Conservation (phyloP, 2,329 filamentous ascomycete genomes). For the Rasamsonia emersonii region DNA sequence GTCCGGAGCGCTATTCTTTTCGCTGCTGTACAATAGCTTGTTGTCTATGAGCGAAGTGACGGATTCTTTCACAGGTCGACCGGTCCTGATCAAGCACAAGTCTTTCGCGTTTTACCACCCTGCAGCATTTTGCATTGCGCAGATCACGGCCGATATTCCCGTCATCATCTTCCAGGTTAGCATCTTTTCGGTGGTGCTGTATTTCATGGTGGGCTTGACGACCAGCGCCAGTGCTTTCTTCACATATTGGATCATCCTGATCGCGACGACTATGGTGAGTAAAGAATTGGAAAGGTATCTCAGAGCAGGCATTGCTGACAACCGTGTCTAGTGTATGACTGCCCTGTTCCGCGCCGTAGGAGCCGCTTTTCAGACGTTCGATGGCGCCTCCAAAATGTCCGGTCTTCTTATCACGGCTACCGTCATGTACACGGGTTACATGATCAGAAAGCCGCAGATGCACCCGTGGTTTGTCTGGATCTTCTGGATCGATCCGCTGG, state of each 20-base stretch:
- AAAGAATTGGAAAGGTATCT: background rate
- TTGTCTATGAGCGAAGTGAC: conserved; percentile 60
- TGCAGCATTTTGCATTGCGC: conserved; percentile 33
- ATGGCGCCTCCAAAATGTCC: conserved; percentile 49
- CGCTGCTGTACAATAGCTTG: conserved; percentile 54
- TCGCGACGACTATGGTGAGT: conserved; percentile 44
- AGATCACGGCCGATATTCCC: conserved; percentile 43
- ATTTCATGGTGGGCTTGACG: conserved; percentile 56
- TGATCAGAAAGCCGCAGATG: conserved; percentile 40
- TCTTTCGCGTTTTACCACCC: conserved; percentile 51
- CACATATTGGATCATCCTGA: conserved; percentile 50
- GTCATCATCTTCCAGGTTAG: conserved; percentile 53
- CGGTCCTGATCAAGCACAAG: conserved; percentile 52
- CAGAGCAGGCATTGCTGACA: conserved; percentile 8
- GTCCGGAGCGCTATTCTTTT: conserved; percentile 55
- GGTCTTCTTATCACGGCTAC: conserved; percentile 29
- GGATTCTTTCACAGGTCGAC: conserved; percentile 52
- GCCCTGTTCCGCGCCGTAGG: conserved; percentile 50
- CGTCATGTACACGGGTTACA: conserved; percentile 36
- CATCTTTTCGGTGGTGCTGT: conserved; percentile 50
- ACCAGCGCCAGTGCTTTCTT: conserved; percentile 49
- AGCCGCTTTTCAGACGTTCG: conserved; percentile 49
- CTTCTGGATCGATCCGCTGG: conserved; percentile 30
- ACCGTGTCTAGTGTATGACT: conserved; percentile 41
- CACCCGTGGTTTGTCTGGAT: conserved; percentile 47